These are phyloP conservation scores for Talaromyces amestolkiae DNA, from an alignment of 2,329 filamentous ascomycete species.

Conservation along the genomic window DNA sequence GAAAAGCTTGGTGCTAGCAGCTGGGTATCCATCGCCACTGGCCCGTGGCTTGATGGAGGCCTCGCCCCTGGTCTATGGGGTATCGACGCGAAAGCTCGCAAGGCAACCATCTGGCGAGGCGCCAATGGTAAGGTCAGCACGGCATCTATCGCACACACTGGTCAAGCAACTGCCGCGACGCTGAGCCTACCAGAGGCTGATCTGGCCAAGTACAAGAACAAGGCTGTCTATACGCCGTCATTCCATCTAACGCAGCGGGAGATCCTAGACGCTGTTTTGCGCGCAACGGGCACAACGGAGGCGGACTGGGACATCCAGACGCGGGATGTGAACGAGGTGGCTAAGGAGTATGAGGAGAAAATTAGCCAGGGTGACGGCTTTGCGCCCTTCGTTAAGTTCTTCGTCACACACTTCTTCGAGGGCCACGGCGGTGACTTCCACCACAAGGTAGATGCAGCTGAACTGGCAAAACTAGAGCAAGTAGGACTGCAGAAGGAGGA, in stretches of 20 bases:
- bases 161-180: background rate
- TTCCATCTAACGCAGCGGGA: background rate
- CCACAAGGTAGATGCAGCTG: background rate
- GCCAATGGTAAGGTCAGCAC: slow-evolving; percentile 52
- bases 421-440: background rate
- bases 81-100: slow-evolving; percentile 48
- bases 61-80: slow-evolving; percentile 46
- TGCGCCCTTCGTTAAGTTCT: slow-evolving; percentile 1
- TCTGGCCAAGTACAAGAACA: background rate
- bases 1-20: slow-evolving; percentile 39
- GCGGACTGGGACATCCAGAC: slow-evolving; percentile 57
- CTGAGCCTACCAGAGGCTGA: background rate
- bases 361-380: background rate
- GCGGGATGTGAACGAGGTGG: background rate
- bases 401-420: background rate
- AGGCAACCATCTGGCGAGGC: slow-evolving; percentile 52
- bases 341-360: slow-evolving; percentile 1
- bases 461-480: background rate
- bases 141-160: background rate
- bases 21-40: slow-evolving; percentile 45
- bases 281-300: slow-evolving; percentile 57
- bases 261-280: slow-evolving; percentile 58
- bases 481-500: background rate
- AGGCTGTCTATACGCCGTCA: background rate
- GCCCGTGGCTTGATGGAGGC: slow-evolving; percentile 57